phyloP scores from a whole-genome alignment of 2,329 filamentous ascomycete species.

The Ascochyta pisi region DNA sequence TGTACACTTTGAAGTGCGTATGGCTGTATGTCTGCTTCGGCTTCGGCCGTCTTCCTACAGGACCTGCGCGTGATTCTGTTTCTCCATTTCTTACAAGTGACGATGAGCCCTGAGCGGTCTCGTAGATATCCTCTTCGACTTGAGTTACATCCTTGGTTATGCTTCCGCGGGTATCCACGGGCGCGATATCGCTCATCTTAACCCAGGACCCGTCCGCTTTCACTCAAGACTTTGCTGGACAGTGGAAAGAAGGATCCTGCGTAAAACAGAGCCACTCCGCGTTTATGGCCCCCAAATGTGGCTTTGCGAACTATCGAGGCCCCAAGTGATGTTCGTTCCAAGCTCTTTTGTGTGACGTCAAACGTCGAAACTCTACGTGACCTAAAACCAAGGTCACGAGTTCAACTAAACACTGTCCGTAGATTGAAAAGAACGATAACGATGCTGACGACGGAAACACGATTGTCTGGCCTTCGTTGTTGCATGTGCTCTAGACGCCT shows the following conservation, averaged over 20 bases:
- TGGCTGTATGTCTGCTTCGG: slow-evolving; percentile 37
- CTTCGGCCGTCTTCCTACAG: slow-evolving; percentile 1
- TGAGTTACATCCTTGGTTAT: not conserved
- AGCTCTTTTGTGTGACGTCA: slow-evolving; percentile 4
- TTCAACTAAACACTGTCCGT: not conserved
- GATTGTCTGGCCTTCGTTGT: not conserved
- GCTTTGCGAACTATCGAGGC: not conserved
- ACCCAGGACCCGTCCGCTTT: not conserved
- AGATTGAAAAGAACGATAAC: not conserved
- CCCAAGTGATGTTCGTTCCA: not conserved
- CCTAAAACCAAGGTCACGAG: not conserved
- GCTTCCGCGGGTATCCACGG: slow-evolving; percentile 6
- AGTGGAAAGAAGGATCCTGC: not conserved
- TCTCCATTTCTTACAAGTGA: slow-evolving; percentile 5
- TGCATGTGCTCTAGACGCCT: slow-evolving; percentile 3
- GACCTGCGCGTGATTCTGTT: not conserved
- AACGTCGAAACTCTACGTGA: not conserved
- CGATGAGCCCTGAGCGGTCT: slow-evolving; percentile 1
- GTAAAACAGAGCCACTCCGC: too few species aligned
- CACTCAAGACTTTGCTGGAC: not conserved
- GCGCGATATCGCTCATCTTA: slow-evolving; percentile 9
- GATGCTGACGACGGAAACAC: not conserved
- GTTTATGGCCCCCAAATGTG: not conserved
- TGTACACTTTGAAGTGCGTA: slow-evolving; percentile 67
- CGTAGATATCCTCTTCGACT: slow-evolving; percentile 5